Evolutionary conservation across 371 early-diverging fungal species (phyloP).

Genomic region (Dinochytrium kinnereticum): DNA sequence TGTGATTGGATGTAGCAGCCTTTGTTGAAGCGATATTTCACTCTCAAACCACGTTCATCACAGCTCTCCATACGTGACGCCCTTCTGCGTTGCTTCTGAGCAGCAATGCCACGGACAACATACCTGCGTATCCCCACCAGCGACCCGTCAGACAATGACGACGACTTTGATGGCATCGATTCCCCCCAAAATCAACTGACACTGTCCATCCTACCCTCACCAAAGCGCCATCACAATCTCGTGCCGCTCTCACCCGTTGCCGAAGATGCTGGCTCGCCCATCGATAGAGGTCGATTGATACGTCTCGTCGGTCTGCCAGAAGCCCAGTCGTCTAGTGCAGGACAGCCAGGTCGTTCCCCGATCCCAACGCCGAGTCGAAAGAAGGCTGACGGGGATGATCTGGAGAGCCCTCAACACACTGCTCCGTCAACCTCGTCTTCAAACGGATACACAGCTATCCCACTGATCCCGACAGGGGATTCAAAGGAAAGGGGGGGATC

Average conservation of each 20-base stretch:
- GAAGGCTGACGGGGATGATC: background rate
- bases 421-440: background rate
- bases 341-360: background rate
- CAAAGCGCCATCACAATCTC: background rate
- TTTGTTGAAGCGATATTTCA: too few relatives aligned
- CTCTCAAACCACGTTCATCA: too few relatives aligned
- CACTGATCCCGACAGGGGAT: constrained; percentile 1
- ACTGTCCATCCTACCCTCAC: background rate
- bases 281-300: background rate
- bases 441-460: background rate
- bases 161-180: background rate
- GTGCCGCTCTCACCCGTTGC: background rate
- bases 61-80: too few relatives aligned
- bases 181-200: background rate
- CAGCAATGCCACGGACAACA: background rate
- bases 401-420: background rate
- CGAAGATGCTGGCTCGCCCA: background rate
- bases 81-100: too few relatives aligned
- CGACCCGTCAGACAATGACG: background rate
- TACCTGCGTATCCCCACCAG: background rate
- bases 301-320: constrained; percentile 1
- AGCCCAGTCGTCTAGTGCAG: background rate
- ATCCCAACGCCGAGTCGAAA: background rate
- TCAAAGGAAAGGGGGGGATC: background rate
- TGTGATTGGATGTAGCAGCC: too few relatives aligned